Evolutionary conservation across 2,329 filamentous ascomycete species (phyloP).

Genomic region (Colletotrichum magnum): DNA sequence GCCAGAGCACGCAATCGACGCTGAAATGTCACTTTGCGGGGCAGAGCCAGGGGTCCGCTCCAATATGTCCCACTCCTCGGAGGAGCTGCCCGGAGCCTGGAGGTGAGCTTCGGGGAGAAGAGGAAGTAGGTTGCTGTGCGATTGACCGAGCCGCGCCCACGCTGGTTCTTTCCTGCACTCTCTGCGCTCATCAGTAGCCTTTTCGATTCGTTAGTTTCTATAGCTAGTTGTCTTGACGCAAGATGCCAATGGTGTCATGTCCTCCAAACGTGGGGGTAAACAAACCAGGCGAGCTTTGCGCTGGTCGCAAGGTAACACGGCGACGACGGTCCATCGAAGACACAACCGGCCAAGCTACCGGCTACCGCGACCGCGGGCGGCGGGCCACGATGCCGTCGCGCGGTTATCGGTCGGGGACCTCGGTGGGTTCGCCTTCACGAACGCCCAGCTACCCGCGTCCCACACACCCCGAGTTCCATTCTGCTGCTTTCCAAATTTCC

Average conservation of each 20-base stretch:
- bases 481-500: not conserved
- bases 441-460: slow-evolving; percentile 6
- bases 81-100: slow-evolving; percentile 1
- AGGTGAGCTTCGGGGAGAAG: not conserved
- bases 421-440: slow-evolving; percentile 14
- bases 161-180: not conserved
- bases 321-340: too few relatives aligned
- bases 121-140: not conserved
- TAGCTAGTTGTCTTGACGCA: not conserved
- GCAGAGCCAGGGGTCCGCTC: slow-evolving; percentile 29
- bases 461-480: slow-evolving; percentile 16
- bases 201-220: not conserved
- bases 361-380: slow-evolving; percentile 19
- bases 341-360: slow-evolving; percentile 2
- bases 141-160: not conserved
- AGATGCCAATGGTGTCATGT: not conserved
- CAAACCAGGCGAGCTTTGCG: too few relatives aligned
- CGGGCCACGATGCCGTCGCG: slow-evolving; percentile 22
- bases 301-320: too few relatives aligned
- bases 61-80: not conserved
- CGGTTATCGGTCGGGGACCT: slow-evolving; percentile 32
- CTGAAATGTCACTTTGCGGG: slow-evolving; percentile 43
- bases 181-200: not conserved
- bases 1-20: slow-evolving; percentile 51
- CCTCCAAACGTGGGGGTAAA: too few relatives aligned